A percentile compares a stretch with the other conserved stretches of the same genome.
These are phyloP conservation scores for Lentithecium fluviatile DNA, from an alignment of 495 filamentous ascomycete genomes.

Conservation along the genomic window DNA sequence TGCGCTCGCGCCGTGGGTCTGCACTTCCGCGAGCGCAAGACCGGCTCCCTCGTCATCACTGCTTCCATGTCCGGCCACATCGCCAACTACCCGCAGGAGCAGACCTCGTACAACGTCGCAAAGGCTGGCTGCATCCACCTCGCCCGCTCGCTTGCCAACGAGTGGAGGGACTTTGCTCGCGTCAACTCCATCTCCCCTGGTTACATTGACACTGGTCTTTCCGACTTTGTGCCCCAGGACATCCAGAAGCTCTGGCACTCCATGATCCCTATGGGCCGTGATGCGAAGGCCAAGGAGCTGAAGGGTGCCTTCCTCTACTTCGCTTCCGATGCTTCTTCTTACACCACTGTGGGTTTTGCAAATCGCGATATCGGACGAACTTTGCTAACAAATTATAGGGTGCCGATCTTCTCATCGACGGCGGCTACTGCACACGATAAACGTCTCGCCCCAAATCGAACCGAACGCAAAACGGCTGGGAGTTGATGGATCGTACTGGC, in stretches of 20 bases:
- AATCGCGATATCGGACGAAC: background rate
- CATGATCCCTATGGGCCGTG: constrained; percentile 84
- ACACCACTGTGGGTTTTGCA: constrained; percentile 62
- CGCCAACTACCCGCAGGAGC: constrained; percentile 82
- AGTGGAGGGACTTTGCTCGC: constrained; percentile 83
- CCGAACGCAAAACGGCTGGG: no score
- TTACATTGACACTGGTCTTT: constrained; percentile 84
- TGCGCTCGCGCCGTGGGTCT: constrained; percentile 74
- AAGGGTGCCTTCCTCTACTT: constrained; percentile 90
- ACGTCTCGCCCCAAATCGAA: constrained; percentile 4
- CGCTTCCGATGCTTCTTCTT: constrained; percentile 77
- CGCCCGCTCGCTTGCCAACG: constrained; percentile 75
- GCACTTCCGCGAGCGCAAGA: constrained; percentile 64
- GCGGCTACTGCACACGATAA: constrained; percentile 45
- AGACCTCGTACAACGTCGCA: constrained; percentile 82
- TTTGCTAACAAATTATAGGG: constrained; percentile 38
- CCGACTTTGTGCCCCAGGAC: constrained; percentile 66
- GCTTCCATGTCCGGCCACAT: constrained; percentile 83
- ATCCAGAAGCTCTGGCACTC: constrained; percentile 73
- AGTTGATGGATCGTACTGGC: no score
- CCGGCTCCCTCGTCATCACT: constrained; percentile 76
- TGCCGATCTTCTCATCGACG: constrained; percentile 73
- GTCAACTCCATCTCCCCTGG: constrained; percentile 82
- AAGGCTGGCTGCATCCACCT: constrained; percentile 84
- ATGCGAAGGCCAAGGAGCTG: constrained; percentile 71